Evolutionary conservation across 768 basidiomycete genomes (phyloP).

Genomic region (Exsudoporus frostii): DNA sequence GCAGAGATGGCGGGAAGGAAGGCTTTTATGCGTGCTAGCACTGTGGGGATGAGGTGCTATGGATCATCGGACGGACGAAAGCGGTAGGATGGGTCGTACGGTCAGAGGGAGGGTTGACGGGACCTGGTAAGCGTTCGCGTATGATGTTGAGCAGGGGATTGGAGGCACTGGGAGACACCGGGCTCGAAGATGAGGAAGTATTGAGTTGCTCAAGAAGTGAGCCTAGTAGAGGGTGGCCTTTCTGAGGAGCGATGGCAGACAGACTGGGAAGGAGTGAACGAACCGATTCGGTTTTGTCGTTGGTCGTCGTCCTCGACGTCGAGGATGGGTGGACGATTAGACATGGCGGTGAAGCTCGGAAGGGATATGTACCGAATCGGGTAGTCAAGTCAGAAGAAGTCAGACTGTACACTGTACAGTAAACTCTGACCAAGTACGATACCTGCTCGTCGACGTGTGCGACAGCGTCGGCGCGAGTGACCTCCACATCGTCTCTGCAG

Average conservation of each 20-base stretch:
- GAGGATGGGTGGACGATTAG: constrained; percentile 24
- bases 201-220: constrained; percentile 41
- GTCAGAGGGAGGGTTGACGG: constrained; percentile 44
- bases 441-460: not conserved
- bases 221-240: constrained; percentile 29
- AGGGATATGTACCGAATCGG: constrained; percentile 5
- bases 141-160: constrained; percentile 35
- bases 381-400: constrained; percentile 1
- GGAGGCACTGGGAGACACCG: constrained; percentile 9
- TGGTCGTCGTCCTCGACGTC: constrained; percentile 49
- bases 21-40: constrained; percentile 60
- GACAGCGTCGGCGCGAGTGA: not conserved
- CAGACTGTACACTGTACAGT: not conserved
- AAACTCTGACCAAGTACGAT: not conserved
- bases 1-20: constrained; percentile 68
- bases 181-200: constrained; percentile 14
- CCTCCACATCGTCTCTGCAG: not conserved
- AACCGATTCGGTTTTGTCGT: constrained; percentile 42
- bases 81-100: constrained; percentile 35
- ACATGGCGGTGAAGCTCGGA: constrained; percentile 6
- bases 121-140: constrained; percentile 28
- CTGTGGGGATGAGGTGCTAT: constrained; percentile 32
- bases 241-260: not conserved
- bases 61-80: constrained; percentile 1
- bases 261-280: not conserved